Conservation (phyloP, 2,329 filamentous ascomycete genomes). For the Colletotrichum gloeosporioides region DNA sequence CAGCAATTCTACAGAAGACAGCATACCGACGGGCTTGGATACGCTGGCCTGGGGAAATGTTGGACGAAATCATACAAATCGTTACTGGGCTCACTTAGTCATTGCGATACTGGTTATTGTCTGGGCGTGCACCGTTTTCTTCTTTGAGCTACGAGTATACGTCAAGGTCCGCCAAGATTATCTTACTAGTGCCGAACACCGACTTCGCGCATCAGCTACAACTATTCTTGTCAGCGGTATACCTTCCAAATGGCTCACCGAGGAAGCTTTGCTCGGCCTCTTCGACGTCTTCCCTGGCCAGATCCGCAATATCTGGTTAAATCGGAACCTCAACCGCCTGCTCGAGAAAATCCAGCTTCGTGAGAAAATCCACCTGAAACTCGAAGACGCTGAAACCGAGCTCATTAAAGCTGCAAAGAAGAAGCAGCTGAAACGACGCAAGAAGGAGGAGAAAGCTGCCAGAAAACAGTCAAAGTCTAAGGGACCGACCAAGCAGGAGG, state of each 20-base stretch:
- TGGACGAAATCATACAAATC: slow-evolving; percentile 63
- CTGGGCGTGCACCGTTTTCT: slow-evolving; percentile 89
- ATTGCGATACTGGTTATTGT: slow-evolving; percentile 79
- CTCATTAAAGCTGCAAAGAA: slow-evolving; percentile 82
- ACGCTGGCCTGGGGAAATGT: slow-evolving; percentile 89
- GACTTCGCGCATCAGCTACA: slow-evolving; percentile 89
- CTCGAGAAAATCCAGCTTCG: slow-evolving; percentile 83
- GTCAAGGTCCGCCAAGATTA: slow-evolving; percentile 94
- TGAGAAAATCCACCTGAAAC: slow-evolving; percentile 69
- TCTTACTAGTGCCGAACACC: slow-evolving; percentile 92
- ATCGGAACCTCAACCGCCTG: slow-evolving; percentile 83
- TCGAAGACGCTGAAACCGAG: slow-evolving; percentile 85
- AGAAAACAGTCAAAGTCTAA: slow-evolving; percentile 59
- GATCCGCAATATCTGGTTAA: slow-evolving; percentile 95
- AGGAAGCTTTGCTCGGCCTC: slow-evolving; percentile 79
- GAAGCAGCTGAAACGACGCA: slow-evolving; percentile 72
- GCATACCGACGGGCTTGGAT: slow-evolving; percentile 68
- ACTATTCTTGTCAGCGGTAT: slow-evolving; percentile 94
- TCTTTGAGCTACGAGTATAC: slow-evolving; percentile 84
- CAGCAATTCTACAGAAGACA: slow-evolving; percentile 23
- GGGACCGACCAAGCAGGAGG: slow-evolving; percentile 57
- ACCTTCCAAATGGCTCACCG: slow-evolving; percentile 86
- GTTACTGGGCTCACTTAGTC: slow-evolving; percentile 85
- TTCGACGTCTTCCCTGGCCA: slow-evolving; percentile 98
- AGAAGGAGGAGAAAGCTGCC: slow-evolving; percentile 68